A percentile compares a stretch with the other conserved stretches of the same genome.
Evolutionary conservation across 352 stramenopile species (phyloP).

Genomic region (Globisporangium heterothallicum): DNA sequence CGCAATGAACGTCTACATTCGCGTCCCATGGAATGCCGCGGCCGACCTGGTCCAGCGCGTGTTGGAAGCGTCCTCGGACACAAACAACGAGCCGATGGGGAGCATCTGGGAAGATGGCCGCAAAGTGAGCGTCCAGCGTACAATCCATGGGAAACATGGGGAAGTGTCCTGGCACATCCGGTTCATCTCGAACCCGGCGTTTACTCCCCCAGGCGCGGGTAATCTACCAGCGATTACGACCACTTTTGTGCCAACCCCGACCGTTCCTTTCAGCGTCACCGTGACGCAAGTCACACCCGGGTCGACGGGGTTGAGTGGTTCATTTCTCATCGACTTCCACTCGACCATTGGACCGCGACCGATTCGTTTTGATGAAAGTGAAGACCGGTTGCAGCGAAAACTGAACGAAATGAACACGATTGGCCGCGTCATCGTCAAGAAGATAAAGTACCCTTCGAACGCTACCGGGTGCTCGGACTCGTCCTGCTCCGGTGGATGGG

Average conservation of each 20-base stretch:
- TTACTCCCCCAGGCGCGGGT: slow-evolving; percentile 88
- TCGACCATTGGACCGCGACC: slow-evolving; percentile 64
- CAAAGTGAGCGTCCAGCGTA: slow-evolving; percentile 81
- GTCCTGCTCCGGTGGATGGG: slow-evolving; percentile 88
- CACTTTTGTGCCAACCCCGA: slow-evolving; percentile 24
- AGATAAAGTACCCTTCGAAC: slow-evolving; percentile 82
- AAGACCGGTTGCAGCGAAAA: slow-evolving; percentile 83
- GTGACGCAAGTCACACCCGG: slow-evolving; percentile 87
- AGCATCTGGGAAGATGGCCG: slow-evolving; percentile 42
- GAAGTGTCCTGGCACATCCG: slow-evolving; percentile 91
- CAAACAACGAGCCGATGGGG: slow-evolving; percentile 19
- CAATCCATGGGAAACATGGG: slow-evolving; percentile 93
- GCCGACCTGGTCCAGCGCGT: slow-evolving; percentile 37
- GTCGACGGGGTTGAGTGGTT: slow-evolving; percentile 83
- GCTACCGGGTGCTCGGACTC: slow-evolving; percentile 43
- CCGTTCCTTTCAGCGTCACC: slow-evolving; percentile 30
- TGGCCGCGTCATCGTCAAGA: slow-evolving; percentile 86
- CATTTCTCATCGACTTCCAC: slow-evolving; percentile 89
- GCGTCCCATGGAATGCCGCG: slow-evolving; percentile 67
- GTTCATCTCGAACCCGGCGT: slow-evolving; percentile 90
- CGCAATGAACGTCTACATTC: slow-evolving; percentile 22
- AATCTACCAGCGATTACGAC: slow-evolving; percentile 73
- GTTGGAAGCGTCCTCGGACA: slow-evolving; percentile 50
- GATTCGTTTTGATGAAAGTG: slow-evolving; percentile 87
- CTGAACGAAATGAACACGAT: slow-evolving; percentile 95